Base-by-base conservation (phyloP, 805 yeast genomes). In the Schizosaccharomyces lindneri region DNA sequence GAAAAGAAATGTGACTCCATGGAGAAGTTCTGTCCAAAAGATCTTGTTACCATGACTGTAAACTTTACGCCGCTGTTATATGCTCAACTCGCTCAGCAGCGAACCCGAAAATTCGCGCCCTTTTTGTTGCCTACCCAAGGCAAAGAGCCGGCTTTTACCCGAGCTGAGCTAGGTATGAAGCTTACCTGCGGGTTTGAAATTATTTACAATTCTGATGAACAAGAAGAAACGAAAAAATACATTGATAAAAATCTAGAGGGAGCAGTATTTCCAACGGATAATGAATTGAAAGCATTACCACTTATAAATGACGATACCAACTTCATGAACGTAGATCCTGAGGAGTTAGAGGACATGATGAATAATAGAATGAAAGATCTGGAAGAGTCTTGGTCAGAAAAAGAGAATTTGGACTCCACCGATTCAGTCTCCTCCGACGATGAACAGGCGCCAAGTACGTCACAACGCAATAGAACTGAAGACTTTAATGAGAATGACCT, bases 121-220 rank as follows among this genome's bases (percentile, higher is more conserved):
- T 66, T 67, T 65, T 24, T 36, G 7, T 17, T 43, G 3, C 55
- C 43, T 11, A 62, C 11, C 29, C 36, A 15, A 15, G 24, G 11
- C 9, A 31, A 17, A 63, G 48, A 15, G 31, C 48, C n/a, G 65
- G 61, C 27, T 60, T 62, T 46, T 65, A 59, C 4, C 59, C 39
- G 41, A 24, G 63, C 63, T 2, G 66, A 63, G 46, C 61, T 68
- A 17, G 70, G 70, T 1, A 63, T 63, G 63, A 68, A 67, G 59
- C 27, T 68, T 9, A 61, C 68, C 13, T 63, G 65, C 27, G 70
- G 67, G 3, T 61, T 68, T 46, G 70, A 67, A 60, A 48, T 66
- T 55, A 63, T 67, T 5, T 64, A 65, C 31, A 61, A 63, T 21
- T 21, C 36, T 11, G 7, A 21, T 17, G 57, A 51, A 51, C n/a